A percentile compares a stretch with the other conserved stretches of the same genome.
These are phyloP conservation scores for Xylaria castorea DNA, from an alignment of 495 filamentous ascomycete genomes.

Conservation along the genomic window DNA sequence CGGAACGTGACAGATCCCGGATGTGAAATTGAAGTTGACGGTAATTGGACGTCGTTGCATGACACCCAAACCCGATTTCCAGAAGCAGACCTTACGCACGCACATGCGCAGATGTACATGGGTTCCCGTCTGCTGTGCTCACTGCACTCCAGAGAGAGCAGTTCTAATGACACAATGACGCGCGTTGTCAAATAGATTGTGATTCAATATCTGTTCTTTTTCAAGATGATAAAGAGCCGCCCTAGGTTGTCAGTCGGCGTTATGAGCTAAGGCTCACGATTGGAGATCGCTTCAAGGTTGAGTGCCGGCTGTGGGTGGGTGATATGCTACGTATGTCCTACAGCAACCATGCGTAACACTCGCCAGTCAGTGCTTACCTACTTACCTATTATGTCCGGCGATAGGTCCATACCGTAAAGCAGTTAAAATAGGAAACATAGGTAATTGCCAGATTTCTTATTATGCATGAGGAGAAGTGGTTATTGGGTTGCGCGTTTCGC, in stretches of 20 bases:
- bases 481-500: constrained; percentile 2
- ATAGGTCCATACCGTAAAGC: neutral
- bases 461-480: neutral
- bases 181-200: neutral
- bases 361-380: neutral
- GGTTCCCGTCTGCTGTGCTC: neutral
- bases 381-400: neutral
- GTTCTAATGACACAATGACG: neutral
- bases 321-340: neutral
- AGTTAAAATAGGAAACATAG: constrained; percentile 17
- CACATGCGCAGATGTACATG: neutral
- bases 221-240: neutral
- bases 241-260: neutral
- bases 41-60: constrained; percentile 19
- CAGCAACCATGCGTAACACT: neutral
- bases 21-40: neutral
- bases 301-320: neutral
- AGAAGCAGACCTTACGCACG: neutral
- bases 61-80: constrained; percentile 8
- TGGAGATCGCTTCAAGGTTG: constrained; percentile 3
- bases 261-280: neutral
- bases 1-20: constrained; percentile 23
- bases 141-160: neutral
- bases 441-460: neutral
- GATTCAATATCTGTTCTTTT: neutral